phyloP scores from a whole-genome alignment of 805 yeast species.

The Yueomyces sp. region DNA sequence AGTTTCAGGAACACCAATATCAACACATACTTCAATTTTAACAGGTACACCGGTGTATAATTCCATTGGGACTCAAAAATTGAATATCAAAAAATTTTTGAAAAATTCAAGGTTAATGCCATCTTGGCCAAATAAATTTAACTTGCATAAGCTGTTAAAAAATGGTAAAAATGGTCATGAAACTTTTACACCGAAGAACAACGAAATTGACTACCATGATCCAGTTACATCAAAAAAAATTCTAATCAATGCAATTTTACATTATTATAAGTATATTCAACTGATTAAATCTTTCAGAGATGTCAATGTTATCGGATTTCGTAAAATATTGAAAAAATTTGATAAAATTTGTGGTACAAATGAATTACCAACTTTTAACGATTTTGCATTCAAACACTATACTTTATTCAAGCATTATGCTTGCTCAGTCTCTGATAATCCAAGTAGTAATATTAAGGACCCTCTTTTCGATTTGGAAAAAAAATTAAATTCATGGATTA shows the following conservation, averaged over 20 bases:
- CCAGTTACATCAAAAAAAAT: conserved; percentile 4
- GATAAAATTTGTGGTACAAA: conserved; percentile 41
- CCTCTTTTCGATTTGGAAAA: conserved; percentile 21
- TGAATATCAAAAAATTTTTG: neutral
- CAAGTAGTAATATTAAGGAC: conserved; percentile 12
- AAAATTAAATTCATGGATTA: conserved; percentile 27
- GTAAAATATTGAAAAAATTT: conserved; percentile 81
- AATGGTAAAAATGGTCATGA: neutral
- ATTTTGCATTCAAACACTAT: conserved; percentile 14
- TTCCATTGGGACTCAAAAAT: neutral
- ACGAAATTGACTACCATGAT: neutral
- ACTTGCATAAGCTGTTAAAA: neutral
- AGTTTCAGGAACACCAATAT: neutral
- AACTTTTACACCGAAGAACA: neutral
- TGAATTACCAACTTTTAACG: conserved; percentile 17
- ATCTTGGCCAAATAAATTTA: conserved; percentile 14
- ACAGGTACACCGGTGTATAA: neutral
- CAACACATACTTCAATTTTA: neutral
- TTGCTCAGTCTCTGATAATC: conserved; percentile 7
- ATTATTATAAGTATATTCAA: conserved; percentile 20
- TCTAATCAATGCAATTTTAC: conserved; percentile 19
- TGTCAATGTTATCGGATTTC: conserved; percentile 74
- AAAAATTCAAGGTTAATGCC: conserved; percentile 15
- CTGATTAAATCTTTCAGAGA: conserved; percentile 37
- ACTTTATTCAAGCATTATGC: conserved; percentile 14